Percentiles rank a stretch among this genome's conserved stretches.
phyloP scores from a whole-genome alignment of 108 stramenopile species.

The Skeletonema tropicum region DNA sequence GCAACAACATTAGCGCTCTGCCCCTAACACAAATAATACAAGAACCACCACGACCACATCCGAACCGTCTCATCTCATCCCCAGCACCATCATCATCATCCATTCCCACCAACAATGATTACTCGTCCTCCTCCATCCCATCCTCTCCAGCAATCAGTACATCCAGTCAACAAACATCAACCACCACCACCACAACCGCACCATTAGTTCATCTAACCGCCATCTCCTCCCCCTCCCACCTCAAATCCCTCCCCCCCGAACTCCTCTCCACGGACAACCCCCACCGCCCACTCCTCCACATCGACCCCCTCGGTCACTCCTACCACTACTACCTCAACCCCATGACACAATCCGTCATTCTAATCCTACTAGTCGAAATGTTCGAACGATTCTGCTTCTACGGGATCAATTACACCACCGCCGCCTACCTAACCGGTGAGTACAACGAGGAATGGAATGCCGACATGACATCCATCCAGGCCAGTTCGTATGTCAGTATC shows the following conservation, averaged over 20 bases:
- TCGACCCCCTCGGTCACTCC: conserved; percentile 56
- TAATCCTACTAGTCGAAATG: conserved; percentile 82
- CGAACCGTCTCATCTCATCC: conserved; percentile 25
- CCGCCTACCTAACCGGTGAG: conserved; percentile 80
- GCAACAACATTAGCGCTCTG: neutral
- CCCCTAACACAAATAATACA: neutral
- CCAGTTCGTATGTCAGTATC: conserved; percentile 75
- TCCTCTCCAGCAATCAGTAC: conserved; percentile 3
- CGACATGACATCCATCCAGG: conserved; percentile 62
- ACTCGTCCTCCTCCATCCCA: neutral
- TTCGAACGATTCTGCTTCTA: conserved; percentile 86
- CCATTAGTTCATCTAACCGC: conserved; percentile 24
- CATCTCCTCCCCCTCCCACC: conserved; percentile 29
- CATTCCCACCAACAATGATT: neutral
- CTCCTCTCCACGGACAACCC: conserved; percentile 3
- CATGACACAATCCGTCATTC: conserved; percentile 69
- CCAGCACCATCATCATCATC: neutral
- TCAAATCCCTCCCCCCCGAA: conserved; percentile 25
- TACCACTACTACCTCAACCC: conserved; percentile 67
- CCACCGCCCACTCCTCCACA: conserved; percentile 58
- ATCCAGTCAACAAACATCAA: too few relatives aligned
- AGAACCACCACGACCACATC: conserved; percentile 9
- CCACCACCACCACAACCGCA: too few relatives aligned
- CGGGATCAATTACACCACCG: conserved; percentile 85
- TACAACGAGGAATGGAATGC: conserved; percentile 84